These are phyloP conservation scores for Maudiozyma humilis DNA, from an alignment of 1,139 yeast species.

Conservation along the genomic window DNA sequence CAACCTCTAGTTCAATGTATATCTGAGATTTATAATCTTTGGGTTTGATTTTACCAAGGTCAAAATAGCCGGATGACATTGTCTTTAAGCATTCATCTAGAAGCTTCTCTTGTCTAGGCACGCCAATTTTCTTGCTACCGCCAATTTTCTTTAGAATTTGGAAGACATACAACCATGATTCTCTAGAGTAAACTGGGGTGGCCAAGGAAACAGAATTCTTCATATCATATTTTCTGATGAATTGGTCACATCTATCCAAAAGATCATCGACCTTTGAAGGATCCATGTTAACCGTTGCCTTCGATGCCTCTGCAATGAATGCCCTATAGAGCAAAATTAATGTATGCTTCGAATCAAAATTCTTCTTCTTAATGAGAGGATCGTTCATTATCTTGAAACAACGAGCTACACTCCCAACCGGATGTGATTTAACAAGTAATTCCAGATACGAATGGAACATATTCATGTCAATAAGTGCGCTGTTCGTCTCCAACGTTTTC, in stretches of 20 bases:
- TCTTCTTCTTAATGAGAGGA: constrained; percentile 13
- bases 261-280: constrained; percentile 9
- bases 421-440: constrained; percentile 12
- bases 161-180: constrained; percentile 17
- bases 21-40: constrained; percentile 10
- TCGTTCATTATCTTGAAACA: constrained; percentile 14
- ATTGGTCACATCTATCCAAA: constrained; percentile 11
- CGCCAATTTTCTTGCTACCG: constrained; percentile 1
- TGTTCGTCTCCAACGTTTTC: constrained; percentile 3
- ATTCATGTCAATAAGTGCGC: constrained; percentile 14
- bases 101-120: background rate
- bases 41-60: constrained; percentile 1
- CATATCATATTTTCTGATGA: constrained; percentile 14
- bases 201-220: constrained; percentile 8
- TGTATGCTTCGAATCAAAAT: constrained; percentile 11
- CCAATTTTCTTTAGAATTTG: constrained; percentile 11
- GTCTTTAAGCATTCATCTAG: constrained; percentile 5
- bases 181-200: constrained; percentile 10
- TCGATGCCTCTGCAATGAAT: constrained; percentile 20
- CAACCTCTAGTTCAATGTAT: constrained; percentile 20
- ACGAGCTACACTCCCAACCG: constrained; percentile 17
- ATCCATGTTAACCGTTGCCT: constrained; percentile 11
- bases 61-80: constrained; percentile 6
- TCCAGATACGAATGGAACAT: constrained; percentile 18
- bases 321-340: constrained; percentile 20